Evolutionary conservation across 345 rosid species (phyloP), one percentile per base, ranked within the genome.

Genomic region (Eucalyptus tenuipes): DNA sequence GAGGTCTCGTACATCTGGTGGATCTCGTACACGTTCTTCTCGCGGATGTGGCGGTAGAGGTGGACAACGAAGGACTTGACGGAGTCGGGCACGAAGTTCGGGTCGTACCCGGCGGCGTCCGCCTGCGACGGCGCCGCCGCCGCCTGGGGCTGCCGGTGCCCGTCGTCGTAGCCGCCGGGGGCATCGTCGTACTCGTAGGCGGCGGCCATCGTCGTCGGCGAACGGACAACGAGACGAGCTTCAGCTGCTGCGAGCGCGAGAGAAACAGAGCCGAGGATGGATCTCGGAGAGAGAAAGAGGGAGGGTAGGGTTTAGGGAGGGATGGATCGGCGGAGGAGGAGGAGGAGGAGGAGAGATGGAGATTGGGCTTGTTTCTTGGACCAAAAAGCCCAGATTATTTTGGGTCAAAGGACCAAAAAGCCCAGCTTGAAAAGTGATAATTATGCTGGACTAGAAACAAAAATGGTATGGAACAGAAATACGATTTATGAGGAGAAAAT

Each of bases 1-100:
- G 99, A 98, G 33, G 95, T 95, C 94, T 97, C 99, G 92, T 97
- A 97, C 99, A 98, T 98, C 96, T 97, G 98, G 89, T 98, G 98
- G 93, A 97, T 98, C 96, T 96, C 99, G 94, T 97, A 98, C 25
- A 98, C 99, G 45, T 98, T 98, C 94, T 97, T 98, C 92, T 97
- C 99, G 88, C 99, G 92, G 53, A 98, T 98, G 93, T 96, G 96
- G 87, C 99, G 96, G 93, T 98, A 98, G n/a, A 98, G 95, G 89
- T 98, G 99, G 31, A 92, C 95, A 86, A 97, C 97, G 92, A 98
- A 97, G 55, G 99, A 93, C 90, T 94, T 97, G 89, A 98, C 99
- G 16, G 99, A 94, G 89, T 98, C 99, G 29, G 99, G 98, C 4
- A 98, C 97, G 92, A 91, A 95, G 90, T 95, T 97, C 2, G 99